Conservation (phyloP, 768 basidiomycete species). For the Antrodiella citrinella region DNA sequence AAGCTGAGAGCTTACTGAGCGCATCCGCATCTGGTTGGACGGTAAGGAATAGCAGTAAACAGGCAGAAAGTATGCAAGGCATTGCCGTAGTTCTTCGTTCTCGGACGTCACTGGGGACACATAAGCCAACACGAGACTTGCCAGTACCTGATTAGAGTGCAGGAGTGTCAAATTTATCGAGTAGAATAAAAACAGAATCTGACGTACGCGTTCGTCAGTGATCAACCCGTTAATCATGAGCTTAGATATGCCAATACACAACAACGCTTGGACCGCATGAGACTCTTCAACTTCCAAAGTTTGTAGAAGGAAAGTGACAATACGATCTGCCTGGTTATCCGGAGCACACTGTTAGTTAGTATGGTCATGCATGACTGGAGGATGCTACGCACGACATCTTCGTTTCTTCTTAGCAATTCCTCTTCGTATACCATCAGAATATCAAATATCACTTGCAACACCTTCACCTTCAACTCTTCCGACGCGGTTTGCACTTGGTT, state of each 20-base stretch:
- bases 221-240: constrained; percentile 42
- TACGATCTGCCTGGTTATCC: constrained; percentile 24
- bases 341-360: too few relatives aligned
- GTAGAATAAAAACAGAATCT: background rate
- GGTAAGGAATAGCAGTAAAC: constrained; percentile 43
- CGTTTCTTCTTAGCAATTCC: constrained; percentile 20
- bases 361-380: background rate
- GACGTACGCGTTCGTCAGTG: constrained; percentile 27
- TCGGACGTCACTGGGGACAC: constrained; percentile 40
- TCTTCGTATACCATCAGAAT: constrained; percentile 41
- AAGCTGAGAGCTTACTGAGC: constrained; percentile 28
- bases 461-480: constrained; percentile 33
- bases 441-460: constrained; percentile 41
- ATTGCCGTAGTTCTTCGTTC: constrained; percentile 41
- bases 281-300: constrained; percentile 32
- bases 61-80: constrained; percentile 45
- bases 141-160: constrained; percentile 28
- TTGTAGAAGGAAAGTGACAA: constrained; percentile 35
- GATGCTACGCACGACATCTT: constrained; percentile 8
- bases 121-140: constrained; percentile 37
- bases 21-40: constrained; percentile 35
- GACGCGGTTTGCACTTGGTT: constrained; percentile 34
- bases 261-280: constrained; percentile 33
- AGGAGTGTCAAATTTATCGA: background rate
- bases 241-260: constrained; percentile 41